Evolutionary conservation across 2,329 filamentous ascomycete species (phyloP), one percentile per base, ranked within the genome.

Genomic region (Dothideomycetes sp.): DNA sequence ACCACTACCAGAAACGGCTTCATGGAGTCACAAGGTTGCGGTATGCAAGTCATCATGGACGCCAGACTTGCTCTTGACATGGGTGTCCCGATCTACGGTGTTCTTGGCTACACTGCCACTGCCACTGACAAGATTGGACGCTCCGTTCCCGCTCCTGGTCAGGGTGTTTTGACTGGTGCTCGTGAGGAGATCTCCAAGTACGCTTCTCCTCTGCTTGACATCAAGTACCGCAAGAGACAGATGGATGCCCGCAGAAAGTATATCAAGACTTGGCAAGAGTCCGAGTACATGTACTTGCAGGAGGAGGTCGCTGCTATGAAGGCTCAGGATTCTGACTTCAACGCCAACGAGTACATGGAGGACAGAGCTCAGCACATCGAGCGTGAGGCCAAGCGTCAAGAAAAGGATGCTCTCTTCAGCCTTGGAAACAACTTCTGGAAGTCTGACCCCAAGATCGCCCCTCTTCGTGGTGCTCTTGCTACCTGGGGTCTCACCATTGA

Each of bases 351-450:
- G 53, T 98, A 94, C 63, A 74, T 87, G 51, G 74, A 86, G 51
- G 85, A 94, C 53, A 85, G 91, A 49, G 80, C 84, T 29, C 65
- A 73, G 41, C 89, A 96, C 63, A 89, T 96, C 53, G 83, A 93
- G 63, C 82, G 73, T 15, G 85, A 98, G 65, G 87, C 89, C 37
- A 71, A 74, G 50, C 79, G 91, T 51, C 89, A 98, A 63, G 86
- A 89, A 67, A 93, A 88, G 68, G 89, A 96, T 51, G 85, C 89
- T 13, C 77, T 94, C 47, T 81, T 80, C 64, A 94, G 86, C 66
- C 77, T 94, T 53, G 91, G 93, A 60, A 98, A 98, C 74, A 87
- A 84, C 67, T 98, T 98, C 78, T 98, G 93, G 91, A 95, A 91
- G 74, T 81, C 85, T 57, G 89, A 98, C 60, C 71, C 86, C 30